Evolutionary conservation across 495 filamentous ascomycete species (phyloP), one percentile per base, ranked within the genome.

Genomic region (Xanthoparmelia taractica): DNA sequence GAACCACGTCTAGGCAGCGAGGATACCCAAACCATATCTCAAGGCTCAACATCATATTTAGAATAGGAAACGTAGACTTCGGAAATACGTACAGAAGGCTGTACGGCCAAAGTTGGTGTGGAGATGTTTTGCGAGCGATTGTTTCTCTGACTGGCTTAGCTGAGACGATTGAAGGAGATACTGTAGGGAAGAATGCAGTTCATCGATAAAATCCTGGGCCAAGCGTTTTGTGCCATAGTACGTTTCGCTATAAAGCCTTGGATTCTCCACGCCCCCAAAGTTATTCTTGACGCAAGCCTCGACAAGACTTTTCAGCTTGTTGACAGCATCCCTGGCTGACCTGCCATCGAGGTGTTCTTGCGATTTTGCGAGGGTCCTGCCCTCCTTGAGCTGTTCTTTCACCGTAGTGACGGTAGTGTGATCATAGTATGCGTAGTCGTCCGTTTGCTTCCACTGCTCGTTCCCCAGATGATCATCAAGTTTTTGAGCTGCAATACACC

Each of bases 251-350:
- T 98, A 98, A 17, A 98, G 79, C 45, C 91, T 80, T 27, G 94
- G 86, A 66, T 96, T 97, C 75, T 98, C 94, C n/a, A 94, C 85
- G 0, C 94, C 94, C 13, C 87, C 89, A 74, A 96, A 97, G 70
- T 97, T 97, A 73, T 89, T 95, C 82, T 96, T 98, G 64, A 97
- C 88, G 68, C 92, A 96, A 20, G 87, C 87, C 76, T 97, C 92
- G 37, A 94, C 76, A 56, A 97, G 73, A 11, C 77, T 79, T 54
- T 84, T 84, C 55, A 98, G 77, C 40, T 91, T 89, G 62, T 92
- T 88, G 8, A 88, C 75, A 0, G 84, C 78, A 57, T 80, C 75
- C 60, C 71, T 70, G 60, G 68, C 43, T 48, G 66, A 34, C 12
- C 65, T 59, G 29, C 58, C 67, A 34, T 70, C 69, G 20, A 70